These are phyloP conservation scores for Plasmodium knowlesi DNA, from an alignment of 169 alveolate species.

Conservation along the genomic window DNA sequence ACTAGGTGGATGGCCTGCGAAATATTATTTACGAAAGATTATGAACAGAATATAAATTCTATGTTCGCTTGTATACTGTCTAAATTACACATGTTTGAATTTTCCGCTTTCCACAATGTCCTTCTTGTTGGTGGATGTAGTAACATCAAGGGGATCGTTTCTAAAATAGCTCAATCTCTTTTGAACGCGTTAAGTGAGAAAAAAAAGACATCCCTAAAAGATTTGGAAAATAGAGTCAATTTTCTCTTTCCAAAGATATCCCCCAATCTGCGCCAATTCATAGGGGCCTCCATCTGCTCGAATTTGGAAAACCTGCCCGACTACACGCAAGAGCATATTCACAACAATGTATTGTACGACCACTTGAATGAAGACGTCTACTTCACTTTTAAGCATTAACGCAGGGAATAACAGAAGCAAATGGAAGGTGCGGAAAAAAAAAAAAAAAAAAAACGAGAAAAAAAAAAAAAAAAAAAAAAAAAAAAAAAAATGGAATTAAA, in stretches of 20 bases:
- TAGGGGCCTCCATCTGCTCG: conserved; percentile 70
- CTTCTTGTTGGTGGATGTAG: conserved; percentile 71
- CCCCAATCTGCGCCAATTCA: conserved; percentile 63
- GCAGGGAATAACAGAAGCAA: background rate
- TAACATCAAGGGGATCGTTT: conserved; percentile 64
- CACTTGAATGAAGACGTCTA: conserved; percentile 60
- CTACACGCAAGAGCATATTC: conserved; percentile 30
- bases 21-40: conserved; percentile 41
- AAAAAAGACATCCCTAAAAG: conserved; percentile 4
- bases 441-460: background rate
- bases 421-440: too few relatives aligned
- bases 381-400: conserved; percentile 36
- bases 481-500: background rate
- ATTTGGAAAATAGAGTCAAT: conserved; percentile 44
- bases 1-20: conserved; percentile 75
- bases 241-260: conserved; percentile 61
- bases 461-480: too few relatives aligned
- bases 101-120: conserved; percentile 45
- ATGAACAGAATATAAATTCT: conserved; percentile 57
- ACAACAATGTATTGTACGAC: conserved; percentile 36
- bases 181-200: conserved; percentile 22
- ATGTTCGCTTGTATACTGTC: conserved; percentile 40
- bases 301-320: conserved; percentile 59
- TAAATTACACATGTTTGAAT: conserved; percentile 25
- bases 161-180: conserved; percentile 34